A percentile compares a stretch with the other conserved stretches of the same genome.
phyloP scores from a whole-genome alignment of 2,329 filamentous ascomycete species.

The Tolypocladium endophyticum region DNA sequence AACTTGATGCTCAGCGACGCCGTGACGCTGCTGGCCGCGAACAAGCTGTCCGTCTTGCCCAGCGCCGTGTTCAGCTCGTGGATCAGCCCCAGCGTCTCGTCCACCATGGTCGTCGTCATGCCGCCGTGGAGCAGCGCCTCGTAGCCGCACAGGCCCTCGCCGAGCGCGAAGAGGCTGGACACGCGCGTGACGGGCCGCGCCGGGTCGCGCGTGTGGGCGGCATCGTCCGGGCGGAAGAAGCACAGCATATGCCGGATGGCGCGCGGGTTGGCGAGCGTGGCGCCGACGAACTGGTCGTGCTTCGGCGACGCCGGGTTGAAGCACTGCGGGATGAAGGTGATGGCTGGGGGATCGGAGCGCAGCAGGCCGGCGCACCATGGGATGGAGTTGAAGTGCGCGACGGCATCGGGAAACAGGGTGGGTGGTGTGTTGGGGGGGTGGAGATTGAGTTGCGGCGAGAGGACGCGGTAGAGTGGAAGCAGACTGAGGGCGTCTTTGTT shows the following conservation, averaged over 20 bases:
- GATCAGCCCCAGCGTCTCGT: constrained; percentile 25
- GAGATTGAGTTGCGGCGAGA: constrained; percentile 19
- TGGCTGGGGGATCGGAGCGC: constrained; percentile 5
- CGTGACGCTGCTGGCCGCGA: constrained; percentile 20
- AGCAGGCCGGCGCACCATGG: constrained; percentile 25
- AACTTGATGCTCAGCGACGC: constrained; percentile 23
- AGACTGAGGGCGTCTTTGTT: background rate
- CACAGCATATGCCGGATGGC: constrained; percentile 22
- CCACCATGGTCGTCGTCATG: constrained; percentile 21
- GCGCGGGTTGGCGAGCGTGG: constrained; percentile 16
- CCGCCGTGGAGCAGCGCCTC: constrained; percentile 24
- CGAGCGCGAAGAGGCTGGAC: constrained; percentile 20
- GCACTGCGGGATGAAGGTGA: constrained; percentile 22
- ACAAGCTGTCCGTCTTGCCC: constrained; percentile 17
- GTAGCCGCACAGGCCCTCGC: constrained; percentile 22
- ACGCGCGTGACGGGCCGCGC: constrained; percentile 15
- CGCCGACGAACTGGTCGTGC: constrained; percentile 24
- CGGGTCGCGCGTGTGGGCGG: constrained; percentile 12
- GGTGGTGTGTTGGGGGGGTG: constrained; percentile 14
- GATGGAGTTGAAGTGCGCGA: constrained; percentile 21
- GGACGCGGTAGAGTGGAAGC: constrained; percentile 13
- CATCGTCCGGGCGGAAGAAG: constrained; percentile 18
- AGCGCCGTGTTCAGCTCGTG: constrained; percentile 24
- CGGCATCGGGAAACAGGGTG: constrained; percentile 14
- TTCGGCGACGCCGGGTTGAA: constrained; percentile 16